phyloP scores from a whole-genome alignment of 805 yeast species.

The Sporopachydermia quercuum region DNA sequence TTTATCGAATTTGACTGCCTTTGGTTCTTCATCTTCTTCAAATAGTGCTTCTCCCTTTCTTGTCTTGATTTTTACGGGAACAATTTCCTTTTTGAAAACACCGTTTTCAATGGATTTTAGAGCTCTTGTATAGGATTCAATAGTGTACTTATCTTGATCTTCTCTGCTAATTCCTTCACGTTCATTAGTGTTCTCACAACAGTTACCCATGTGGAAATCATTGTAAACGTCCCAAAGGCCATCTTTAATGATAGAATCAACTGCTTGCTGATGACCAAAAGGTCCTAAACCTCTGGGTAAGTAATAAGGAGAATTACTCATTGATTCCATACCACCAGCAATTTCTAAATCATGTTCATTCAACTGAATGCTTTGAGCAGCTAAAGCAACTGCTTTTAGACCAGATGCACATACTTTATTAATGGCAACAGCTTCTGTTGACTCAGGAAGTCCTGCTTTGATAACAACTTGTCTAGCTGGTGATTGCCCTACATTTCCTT shows the following conservation, averaged over 20 bases:
- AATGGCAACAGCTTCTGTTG: slow-evolving; percentile 74
- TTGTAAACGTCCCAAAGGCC: slow-evolving; percentile 86
- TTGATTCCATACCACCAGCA: slow-evolving; percentile 94
- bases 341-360: slow-evolving; percentile 79
- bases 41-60: slow-evolving; percentile 57
- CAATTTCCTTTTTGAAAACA: slow-evolving; percentile 62
- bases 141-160: slow-evolving; percentile 75
- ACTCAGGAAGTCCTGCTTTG: slow-evolving; percentile 69
- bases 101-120: slow-evolving; percentile 55
- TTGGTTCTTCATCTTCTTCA: slow-evolving; percentile 62
- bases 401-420: slow-evolving; percentile 97
- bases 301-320: slow-evolving; percentile 90
- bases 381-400: slow-evolving; percentile 74
- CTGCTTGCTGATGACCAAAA: slow-evolving; percentile 33
- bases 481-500: slow-evolving; percentile 88
- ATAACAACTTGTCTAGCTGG: slow-evolving; percentile 96
- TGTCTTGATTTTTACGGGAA: slow-evolving; percentile 63
- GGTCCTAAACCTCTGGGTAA: slow-evolving; percentile 68
- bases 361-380: slow-evolving; percentile 72
- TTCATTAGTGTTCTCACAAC: slow-evolving; percentile 86
- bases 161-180: slow-evolving; percentile 66
- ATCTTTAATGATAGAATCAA: slow-evolving; percentile 58
- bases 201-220: slow-evolving; percentile 80
- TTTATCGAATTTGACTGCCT: slow-evolving; percentile 54
- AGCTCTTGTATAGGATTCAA: slow-evolving; percentile 70